Evolutionary conservation across 2,329 filamentous ascomycete species (phyloP), one percentile per base, ranked within the genome.

Genomic region (Ophioceras dolichostomum): DNA sequence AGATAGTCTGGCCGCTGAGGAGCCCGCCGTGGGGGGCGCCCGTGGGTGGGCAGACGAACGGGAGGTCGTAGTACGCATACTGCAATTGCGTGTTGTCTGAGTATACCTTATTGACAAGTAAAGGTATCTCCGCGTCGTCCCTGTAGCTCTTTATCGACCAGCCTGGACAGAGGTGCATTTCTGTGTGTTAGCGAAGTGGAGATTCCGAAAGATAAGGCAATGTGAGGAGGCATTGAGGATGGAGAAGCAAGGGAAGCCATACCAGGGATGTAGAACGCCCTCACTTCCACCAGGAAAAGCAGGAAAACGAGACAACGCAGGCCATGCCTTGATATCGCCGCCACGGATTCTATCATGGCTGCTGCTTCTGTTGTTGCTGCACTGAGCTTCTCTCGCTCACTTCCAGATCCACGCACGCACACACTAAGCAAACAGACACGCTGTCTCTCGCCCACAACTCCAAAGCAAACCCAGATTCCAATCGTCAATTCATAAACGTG

Each of bases 71-170:
- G 63, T 89, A 94, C 47, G 85, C 85, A 72, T 87, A 93, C 57
- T 93, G 85, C n/a, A 94, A 65, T 55, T 91, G 81, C 7, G 83
- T 91, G 50, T 83, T 79, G 59, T 93, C 86, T 39, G 85, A 93
- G 59, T 88, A 93, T 49, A 88, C 79, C 58, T 94, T 94, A 64
- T 94, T 94, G 45, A 91, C 83, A 39, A 89, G 76, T n/a, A 94
- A 67, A 1, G 86, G 85, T 28, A 94, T 81, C 10, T 76, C 67
- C 48, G 93, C 82, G 55, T 76, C 73, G 45, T 87, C 74, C 46
- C 69, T 70, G 55, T 93, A 93, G 51, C 76, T 85, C 53, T 79
- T 82, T 52, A 88, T 77, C 5, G 86, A 93, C 69, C 83, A 91
- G 47, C 86, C 86, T 69, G 45, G 34, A 20, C n/a, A 19, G 45